Evolutionary conservation across 169 alveolate genomes (phyloP).

Genomic region (Cryptosporidium andersoni): DNA sequence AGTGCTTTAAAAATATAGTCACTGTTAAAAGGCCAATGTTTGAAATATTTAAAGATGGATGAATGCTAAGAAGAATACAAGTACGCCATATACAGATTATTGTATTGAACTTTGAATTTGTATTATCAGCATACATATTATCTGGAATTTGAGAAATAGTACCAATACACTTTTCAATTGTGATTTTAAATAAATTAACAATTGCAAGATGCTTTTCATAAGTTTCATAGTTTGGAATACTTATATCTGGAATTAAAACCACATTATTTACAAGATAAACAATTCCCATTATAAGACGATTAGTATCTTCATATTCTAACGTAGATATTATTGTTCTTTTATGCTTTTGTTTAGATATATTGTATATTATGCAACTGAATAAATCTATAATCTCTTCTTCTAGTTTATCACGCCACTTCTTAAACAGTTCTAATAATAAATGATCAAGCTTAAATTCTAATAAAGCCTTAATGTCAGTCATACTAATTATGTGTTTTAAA

Average conservation of each 20-base stretch:
- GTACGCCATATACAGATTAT: conserved; percentile 26
- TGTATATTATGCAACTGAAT: conserved; percentile 10
- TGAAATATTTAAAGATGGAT: conserved; percentile 26
- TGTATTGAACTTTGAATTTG: background rate
- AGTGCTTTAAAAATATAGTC: background rate
- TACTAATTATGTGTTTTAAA: conserved; percentile 26
- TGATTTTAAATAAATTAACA: conserved; percentile 22
- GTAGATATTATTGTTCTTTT: background rate
- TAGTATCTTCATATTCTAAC: conserved; percentile 22
- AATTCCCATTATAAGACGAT: conserved; percentile 28
- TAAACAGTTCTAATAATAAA: conserved; percentile 2
- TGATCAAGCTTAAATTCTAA: conserved; percentile 36
- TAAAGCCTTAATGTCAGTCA: conserved; percentile 12
- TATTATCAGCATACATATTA: conserved; percentile 9
- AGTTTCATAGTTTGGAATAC: conserved; percentile 20
- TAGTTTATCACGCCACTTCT: background rate
- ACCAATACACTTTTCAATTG: background rate
- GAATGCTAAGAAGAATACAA: conserved; percentile 3
- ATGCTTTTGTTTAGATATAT: conserved; percentile 11
- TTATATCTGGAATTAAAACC: background rate
- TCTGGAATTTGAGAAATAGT: conserved; percentile 10
- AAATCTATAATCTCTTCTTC: conserved; percentile 47
- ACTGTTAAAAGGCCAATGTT: conserved; percentile 16
- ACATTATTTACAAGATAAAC: conserved; percentile 7
- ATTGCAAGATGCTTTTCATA: conserved; percentile 2